phyloP scores from a whole-genome alignment of 495 filamentous ascomycete species.

The Podospora australis region DNA sequence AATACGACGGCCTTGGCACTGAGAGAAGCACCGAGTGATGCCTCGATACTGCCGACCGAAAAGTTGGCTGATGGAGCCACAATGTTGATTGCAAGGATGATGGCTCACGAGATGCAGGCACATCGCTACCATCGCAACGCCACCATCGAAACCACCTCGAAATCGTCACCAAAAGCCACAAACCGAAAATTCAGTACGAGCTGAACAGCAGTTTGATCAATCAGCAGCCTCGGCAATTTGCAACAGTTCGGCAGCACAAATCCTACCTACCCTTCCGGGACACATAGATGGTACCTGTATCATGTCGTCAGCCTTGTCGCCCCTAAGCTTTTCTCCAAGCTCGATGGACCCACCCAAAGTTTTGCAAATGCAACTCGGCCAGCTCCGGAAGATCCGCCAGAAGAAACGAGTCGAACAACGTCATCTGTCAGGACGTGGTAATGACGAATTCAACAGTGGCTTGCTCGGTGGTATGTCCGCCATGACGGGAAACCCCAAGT shows the following conservation, averaged over 20 bases:
- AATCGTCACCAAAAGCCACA: no score
- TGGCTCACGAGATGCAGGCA: no score
- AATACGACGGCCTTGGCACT: neutral
- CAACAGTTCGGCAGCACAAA: no score
- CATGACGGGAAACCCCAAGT: neutral
- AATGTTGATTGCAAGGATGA: neutral
- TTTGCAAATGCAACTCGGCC: constrained; percentile 1
- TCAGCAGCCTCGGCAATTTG: neutral
- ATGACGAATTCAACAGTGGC: no score
- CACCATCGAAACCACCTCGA: no score
- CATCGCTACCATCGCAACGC: no score
- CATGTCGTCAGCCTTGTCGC: neutral
- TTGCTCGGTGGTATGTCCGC: no score
- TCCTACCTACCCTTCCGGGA: no score
- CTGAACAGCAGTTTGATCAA: no score
- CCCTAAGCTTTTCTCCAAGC: neutral
- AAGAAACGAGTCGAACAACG: constrained; percentile 13
- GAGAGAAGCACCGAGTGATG: neutral
- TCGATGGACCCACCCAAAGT: constrained; percentile 8
- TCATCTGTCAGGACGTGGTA: constrained; percentile 1
- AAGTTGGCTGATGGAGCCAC: neutral
- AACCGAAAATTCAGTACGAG: no score
- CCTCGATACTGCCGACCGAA: neutral
- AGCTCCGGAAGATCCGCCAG: constrained; percentile 10
- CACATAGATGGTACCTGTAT: no score